Evolutionary conservation across 495 filamentous ascomycete genomes (phyloP).

Genomic region (Xylaria longipes): DNA sequence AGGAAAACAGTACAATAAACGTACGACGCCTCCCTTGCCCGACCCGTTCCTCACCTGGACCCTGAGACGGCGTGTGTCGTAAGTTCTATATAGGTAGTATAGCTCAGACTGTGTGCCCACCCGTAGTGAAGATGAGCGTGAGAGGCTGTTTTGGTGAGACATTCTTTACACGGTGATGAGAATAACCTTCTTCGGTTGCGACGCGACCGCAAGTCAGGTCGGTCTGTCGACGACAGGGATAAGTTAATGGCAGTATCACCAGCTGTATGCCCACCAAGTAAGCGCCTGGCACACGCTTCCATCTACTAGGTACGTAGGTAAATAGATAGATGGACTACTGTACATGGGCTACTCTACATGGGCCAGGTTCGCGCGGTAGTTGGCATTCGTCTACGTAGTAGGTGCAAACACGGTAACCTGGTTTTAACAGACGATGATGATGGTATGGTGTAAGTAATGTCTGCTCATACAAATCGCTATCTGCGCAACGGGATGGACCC

Average conservation of each 20-base stretch:
- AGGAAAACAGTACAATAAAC: slow-evolving; percentile 9
- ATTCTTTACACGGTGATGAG: not conserved
- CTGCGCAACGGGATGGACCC: slow-evolving; percentile 13
- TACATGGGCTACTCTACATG: not conserved
- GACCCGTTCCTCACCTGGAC: not conserved
- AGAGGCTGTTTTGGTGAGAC: slow-evolving; percentile 17
- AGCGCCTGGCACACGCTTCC: not conserved
- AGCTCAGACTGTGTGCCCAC: not conserved
- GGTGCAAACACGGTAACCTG: not conserved
- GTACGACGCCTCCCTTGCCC: slow-evolving; percentile 1
- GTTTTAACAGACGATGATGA: not conserved
- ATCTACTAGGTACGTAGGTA: too few species aligned
- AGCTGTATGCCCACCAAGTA: not conserved
- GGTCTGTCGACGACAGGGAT: not conserved
- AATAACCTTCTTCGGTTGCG: not conserved
- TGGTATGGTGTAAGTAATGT: not conserved
- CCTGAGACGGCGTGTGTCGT: not conserved
- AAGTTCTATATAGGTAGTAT: not conserved
- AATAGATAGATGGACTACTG: too few species aligned
- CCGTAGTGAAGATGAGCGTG: not conserved
- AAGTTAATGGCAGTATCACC: not conserved
- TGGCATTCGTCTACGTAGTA: not conserved
- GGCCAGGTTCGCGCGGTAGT: not conserved
- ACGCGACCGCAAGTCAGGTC: not conserved
- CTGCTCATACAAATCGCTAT: not conserved